These are phyloP conservation scores for Salicornia ramosissima DNA, from an alignment of 148 eudicot genomes.

Conservation along the genomic window DNA sequence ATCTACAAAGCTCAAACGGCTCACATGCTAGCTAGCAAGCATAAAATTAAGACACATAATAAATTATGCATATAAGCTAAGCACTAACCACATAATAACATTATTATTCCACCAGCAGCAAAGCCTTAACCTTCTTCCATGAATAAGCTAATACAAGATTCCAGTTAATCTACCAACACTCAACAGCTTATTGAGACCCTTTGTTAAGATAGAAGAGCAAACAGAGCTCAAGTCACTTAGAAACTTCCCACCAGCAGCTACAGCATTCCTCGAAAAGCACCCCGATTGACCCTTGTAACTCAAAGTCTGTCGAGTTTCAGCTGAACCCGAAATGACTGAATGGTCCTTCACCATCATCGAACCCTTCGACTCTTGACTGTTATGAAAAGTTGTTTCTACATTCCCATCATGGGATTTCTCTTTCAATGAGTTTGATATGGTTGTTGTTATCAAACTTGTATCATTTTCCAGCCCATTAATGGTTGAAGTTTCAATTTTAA, in stretches of 20 bases:
- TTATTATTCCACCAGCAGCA: not conserved
- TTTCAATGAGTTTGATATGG: slow-evolving; percentile 36
- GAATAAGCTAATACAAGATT: not conserved
- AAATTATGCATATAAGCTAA: not conserved
- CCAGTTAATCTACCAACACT: not conserved
- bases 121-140: not conserved
- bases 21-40: not conserved
- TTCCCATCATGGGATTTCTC: slow-evolving; percentile 35
- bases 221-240: slow-evolving; percentile 23
- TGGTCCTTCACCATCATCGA: slow-evolving; percentile 64
- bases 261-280: slow-evolving; percentile 47
- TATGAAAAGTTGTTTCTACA: slow-evolving; percentile 22
- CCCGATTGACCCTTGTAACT: slow-evolving; percentile 32
- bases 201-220: slow-evolving; percentile 25
- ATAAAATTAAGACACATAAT: not conserved
- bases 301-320: slow-evolving; percentile 44
- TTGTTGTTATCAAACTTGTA: slow-evolving; percentile 45
- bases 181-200: not conserved
- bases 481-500: slow-evolving; percentile 34
- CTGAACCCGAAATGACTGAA: slow-evolving; percentile 58
- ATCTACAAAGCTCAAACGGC: not conserved
- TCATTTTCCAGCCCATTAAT: slow-evolving; percentile 32
- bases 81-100: not conserved
- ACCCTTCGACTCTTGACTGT: slow-evolving; percentile 51
- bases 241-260: slow-evolving; percentile 41